Evolutionary conservation across 768 basidiomycete genomes (phyloP).

Genomic region (Pleurotus tuoliensis): DNA sequence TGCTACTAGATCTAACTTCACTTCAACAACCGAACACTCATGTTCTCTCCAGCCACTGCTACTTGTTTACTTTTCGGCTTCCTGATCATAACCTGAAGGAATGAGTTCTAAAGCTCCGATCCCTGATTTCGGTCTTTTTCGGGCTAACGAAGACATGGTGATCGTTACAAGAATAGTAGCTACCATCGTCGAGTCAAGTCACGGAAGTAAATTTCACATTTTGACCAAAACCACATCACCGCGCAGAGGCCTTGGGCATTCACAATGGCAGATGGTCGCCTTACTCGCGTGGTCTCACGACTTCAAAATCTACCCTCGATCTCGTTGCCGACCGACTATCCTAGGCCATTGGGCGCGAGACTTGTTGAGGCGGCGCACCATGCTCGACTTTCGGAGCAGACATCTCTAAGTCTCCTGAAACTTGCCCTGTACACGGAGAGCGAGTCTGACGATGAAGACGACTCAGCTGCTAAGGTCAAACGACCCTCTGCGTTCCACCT

Average conservation of each 20-base stretch:
- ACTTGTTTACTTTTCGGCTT: too few species aligned
- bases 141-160: not conserved
- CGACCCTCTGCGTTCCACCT: constrained; percentile 87
- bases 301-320: constrained; percentile 84
- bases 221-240: not conserved
- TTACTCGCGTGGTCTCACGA: constrained; percentile 56
- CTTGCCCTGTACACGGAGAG: constrained; percentile 71
- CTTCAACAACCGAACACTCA: too few species aligned
- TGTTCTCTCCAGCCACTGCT: too few species aligned
- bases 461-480: constrained; percentile 27
- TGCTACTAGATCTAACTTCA: too few species aligned
- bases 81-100: too few species aligned
- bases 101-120: too few species aligned
- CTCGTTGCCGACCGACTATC: constrained; percentile 94
- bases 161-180: not conserved
- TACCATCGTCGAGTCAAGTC: not conserved
- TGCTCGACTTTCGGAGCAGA: constrained; percentile 67
- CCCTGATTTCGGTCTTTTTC: not conserved
- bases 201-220: not conserved
- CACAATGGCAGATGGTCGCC: constrained; percentile 38
- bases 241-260: not conserved
- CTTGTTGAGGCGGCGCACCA: constrained; percentile 82
- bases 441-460: constrained; percentile 48
- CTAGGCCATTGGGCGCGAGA: constrained; percentile 69
- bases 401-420: constrained; percentile 76